Evolutionary conservation across 73 alveolate genomes (phyloP).

Genomic region (Uronychia binucleata): DNA sequence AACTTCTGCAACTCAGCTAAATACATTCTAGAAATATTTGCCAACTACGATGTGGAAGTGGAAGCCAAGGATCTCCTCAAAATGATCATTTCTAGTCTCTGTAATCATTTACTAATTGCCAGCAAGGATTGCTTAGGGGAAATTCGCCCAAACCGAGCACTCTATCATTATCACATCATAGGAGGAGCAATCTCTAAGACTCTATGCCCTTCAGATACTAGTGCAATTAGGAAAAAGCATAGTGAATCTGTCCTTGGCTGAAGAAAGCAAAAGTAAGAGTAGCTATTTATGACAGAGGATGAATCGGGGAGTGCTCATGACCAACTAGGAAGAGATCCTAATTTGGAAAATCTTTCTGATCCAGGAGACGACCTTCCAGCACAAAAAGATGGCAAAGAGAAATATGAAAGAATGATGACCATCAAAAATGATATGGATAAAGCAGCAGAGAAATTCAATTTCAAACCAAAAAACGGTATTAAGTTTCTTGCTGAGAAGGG

Average conservation of each 20-base stretch:
- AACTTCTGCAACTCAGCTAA: slow-evolving; percentile 74
- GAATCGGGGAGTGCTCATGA: neutral
- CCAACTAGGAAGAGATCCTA: slow-evolving; percentile 20
- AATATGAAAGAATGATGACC: slow-evolving; percentile 52
- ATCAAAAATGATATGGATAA: slow-evolving; percentile 79
- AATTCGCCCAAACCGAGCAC: slow-evolving; percentile 80
- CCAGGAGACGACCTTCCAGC: slow-evolving; percentile 37
- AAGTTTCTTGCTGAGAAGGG: slow-evolving; percentile 78
- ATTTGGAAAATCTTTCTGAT: slow-evolving; percentile 47
- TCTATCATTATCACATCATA: slow-evolving; percentile 49
- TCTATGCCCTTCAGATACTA: slow-evolving; percentile 60
- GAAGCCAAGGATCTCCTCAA: slow-evolving; percentile 78
- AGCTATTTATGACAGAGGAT: neutral
- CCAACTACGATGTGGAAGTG: slow-evolving; percentile 94
- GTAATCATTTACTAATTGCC: no score
- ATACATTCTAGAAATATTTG: slow-evolving; percentile 82
- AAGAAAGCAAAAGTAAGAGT: slow-evolving; percentile 8
- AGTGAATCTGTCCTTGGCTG: slow-evolving; percentile 9
- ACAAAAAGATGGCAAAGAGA: slow-evolving; percentile 18
- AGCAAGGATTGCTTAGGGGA: slow-evolving; percentile 89
- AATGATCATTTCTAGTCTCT: slow-evolving; percentile 79
- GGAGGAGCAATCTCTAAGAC: slow-evolving; percentile 68
- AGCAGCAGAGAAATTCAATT: slow-evolving; percentile 93
- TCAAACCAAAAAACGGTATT: slow-evolving; percentile 93
- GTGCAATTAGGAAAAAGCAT: slow-evolving; percentile 49